Base-by-base conservation (phyloP, 2,329 filamentous ascomycete genomes). In the Trichothecium sympodiale region DNA sequence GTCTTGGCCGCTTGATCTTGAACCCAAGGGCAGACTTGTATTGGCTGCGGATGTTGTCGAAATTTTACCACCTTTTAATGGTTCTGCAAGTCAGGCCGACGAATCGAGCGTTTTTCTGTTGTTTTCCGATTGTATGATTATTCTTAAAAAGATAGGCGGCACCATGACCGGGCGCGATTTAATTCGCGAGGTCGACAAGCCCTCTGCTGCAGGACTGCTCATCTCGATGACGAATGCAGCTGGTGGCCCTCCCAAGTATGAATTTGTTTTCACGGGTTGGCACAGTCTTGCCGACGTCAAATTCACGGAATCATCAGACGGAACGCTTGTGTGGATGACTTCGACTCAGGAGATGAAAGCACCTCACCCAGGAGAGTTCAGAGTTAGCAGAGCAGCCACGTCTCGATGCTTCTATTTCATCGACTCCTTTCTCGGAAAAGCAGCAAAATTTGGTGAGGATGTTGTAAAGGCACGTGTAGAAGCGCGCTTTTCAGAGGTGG, bases 391-490 rank as follows among this genome's bases (percentile, higher is more conserved):
- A 18, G 61, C 64, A 12, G 61, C 70, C 16, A 77, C 78, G 2
- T 67, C 79, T 9, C 69, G 80, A 20, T 81, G 77, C 41, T 82
- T 94, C 50, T 58, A 81, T 29, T 68, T 94, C 2, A 74, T 80
- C 34, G 83, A 85, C 35, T 61, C 72, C 7, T 89, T 89, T 47
- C 83, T 94, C 51, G 79, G 78, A 17, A 88, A 80, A 53, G 84
- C 82, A 2, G 64, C 68, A 14, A 83, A 80, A 41, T 79, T 85
- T 58, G 77, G 77, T 18, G 89, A 96, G 57, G 91, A 96, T 44
- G 69, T 95, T 10, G 76, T 79, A 33, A 93, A 89, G 59, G 87
- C 88, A 8, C 77, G 80, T 43, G 77, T 95, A 12, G 89, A 95
- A 57, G 82, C 79, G 5, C 75, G 88, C 9, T 94, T 93, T 49